Evolutionary conservation across 306 rosid species (phyloP), one percentile per base, ranked within the genome.

Genomic region (Quercus alba): DNA sequence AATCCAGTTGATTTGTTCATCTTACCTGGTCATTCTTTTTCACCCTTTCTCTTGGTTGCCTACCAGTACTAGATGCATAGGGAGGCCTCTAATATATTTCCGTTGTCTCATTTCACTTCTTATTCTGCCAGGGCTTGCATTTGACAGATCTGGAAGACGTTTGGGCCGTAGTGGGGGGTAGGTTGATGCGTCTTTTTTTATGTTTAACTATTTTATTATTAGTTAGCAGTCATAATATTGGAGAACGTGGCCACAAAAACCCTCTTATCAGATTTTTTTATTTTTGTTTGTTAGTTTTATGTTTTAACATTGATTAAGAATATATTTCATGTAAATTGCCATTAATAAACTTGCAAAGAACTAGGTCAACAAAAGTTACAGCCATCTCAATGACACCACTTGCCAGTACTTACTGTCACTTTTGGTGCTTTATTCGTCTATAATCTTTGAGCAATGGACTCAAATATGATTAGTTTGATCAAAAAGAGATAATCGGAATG

Each of bases 91-190:
- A 20, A 12, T 58, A 20, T 58, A 81, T 56, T 7, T 81, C 56
- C 25, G 54, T 83, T n/a, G 75, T 59, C n/a, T 38, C 23, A 73
- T 73, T 76, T 76, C 20, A 58, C 70, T 18, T 74, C 56, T 61
- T 25, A 21, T 86, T 81, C 75, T 72, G 41, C 55, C 79, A 93
- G 99, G 99, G 68, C 89, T 95, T 77, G 99, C 97, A 64, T 93
- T 95, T 85, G 98, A 95, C 81, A 93, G 85, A 88, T 81, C 90
- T 61, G 98, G 99, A 80, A 91, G 87, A 86, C 98, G 98, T 58
- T 80, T 95, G 85, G 99, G 99, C 69, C 97, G 99, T 77, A 92
- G 99, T 35, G 99, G 98, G 88, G 99, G 99, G 99, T 95, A 90
- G 77, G 82, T 7, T 79, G 74, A 44, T 61, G 19, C 64, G 70